Percentiles rank a stretch among this genome's conserved stretches.
Evolutionary conservation across 169 alveolate genomes (phyloP).

Genomic region (Plasmodium gonderi): DNA sequence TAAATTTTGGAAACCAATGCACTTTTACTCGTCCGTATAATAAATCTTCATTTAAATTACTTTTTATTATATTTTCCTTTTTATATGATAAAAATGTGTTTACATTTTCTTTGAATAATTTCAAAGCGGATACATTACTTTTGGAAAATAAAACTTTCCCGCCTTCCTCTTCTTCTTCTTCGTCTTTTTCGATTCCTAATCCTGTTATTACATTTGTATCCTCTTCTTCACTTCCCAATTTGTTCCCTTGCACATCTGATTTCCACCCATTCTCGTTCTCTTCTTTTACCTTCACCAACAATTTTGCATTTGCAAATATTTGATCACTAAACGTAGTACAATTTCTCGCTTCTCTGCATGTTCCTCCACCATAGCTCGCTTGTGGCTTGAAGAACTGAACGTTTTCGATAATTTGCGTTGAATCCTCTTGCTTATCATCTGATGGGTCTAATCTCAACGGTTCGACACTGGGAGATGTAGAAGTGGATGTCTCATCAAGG

Average conservation of each 20-base stretch:
- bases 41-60: constrained; percentile 38
- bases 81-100: constrained; percentile 22
- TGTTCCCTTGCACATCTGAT: too few relatives aligned
- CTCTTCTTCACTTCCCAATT: too few relatives aligned
- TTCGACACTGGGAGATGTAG: not conserved
- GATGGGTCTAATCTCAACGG: not conserved
- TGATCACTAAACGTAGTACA: constrained; percentile 54
- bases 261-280: constrained; percentile 15
- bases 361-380: not conserved
- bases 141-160: constrained; percentile 7
- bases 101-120: constrained; percentile 57
- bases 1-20: constrained; percentile 83
- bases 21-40: constrained; percentile 64
- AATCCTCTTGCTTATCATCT: not conserved
- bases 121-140: constrained; percentile 28
- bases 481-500: not conserved
- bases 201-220: too few relatives aligned
- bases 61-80: constrained; percentile 61
- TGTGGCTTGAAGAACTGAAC: constrained; percentile 62
- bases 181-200: too few relatives aligned
- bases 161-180: constrained; percentile 13
- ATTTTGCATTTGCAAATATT: constrained; percentile 54
- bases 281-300: not conserved
- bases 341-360: not conserved
- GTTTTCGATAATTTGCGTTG: not conserved